Percentiles rank a stretch among this genome's conserved stretches.
Conservation (phyloP, 164 flowering plant genomes). For the Stephania yunnanensis region DNA sequence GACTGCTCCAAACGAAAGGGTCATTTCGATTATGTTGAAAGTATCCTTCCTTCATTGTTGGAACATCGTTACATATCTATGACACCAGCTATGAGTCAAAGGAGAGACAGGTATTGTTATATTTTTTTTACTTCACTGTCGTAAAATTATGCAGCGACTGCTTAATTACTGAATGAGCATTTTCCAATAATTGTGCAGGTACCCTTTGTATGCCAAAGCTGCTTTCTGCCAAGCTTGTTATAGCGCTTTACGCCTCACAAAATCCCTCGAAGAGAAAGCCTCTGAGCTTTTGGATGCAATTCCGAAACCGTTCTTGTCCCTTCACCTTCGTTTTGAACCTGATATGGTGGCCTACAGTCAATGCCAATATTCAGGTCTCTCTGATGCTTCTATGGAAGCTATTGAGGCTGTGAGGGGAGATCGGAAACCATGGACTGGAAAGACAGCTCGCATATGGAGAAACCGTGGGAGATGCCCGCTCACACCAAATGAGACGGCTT, state of each 20-base stretch:
- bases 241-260: conserved; percentile 63
- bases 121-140: background rate
- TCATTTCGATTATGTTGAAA: conserved; percentile 84
- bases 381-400: conserved; percentile 53
- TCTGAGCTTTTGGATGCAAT: conserved; percentile 64
- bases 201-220: conserved; percentile 75
- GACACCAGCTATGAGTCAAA: conserved; percentile 95
- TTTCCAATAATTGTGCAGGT: conserved; percentile 33
- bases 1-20: conserved; percentile 97
- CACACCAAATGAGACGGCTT: conserved; percentile 82
- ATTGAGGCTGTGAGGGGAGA: conserved; percentile 70
- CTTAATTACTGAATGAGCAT: background rate
- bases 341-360: conserved; percentile 99
- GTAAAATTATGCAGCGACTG: background rate
- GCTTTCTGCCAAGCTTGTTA: conserved; percentile 92
- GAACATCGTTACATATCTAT: conserved; percentile 77
- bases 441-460: conserved; percentile 73
- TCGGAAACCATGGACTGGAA: conserved; percentile 87
- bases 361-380: conserved; percentile 64
- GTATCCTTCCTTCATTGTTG: conserved; percentile 73
- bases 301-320: conserved; percentile 90
- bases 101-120: conserved; percentile 73
- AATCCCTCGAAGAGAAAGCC: conserved; percentile 58
- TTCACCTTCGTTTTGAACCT: conserved; percentile 96
- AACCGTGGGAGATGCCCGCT: conserved; percentile 93